Evolutionary conservation across 2,329 filamentous ascomycete species (phyloP).

Genomic region (Thielaviopsis euricoi): DNA sequence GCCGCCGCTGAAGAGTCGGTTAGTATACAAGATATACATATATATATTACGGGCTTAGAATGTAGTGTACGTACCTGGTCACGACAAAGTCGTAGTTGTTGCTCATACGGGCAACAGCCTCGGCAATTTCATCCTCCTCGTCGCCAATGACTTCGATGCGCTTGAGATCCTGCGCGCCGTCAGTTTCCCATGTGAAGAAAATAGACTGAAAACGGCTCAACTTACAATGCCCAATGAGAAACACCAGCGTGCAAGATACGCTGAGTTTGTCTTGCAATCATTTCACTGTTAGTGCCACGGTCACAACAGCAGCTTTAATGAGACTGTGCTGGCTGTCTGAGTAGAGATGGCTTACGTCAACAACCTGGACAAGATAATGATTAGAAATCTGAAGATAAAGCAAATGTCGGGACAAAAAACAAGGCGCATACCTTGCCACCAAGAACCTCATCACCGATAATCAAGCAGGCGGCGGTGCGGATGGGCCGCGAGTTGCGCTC

Average conservation of each 20-base stretch:
- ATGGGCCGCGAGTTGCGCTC: constrained; percentile 51
- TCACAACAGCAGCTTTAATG: not conserved
- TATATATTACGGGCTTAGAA: not conserved
- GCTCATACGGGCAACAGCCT: constrained; percentile 77
- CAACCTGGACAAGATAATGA: not conserved
- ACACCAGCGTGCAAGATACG: constrained; percentile 48
- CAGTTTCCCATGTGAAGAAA: not conserved
- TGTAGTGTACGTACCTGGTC: constrained; percentile 38
- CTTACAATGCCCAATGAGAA: constrained; percentile 43
- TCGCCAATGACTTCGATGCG: constrained; percentile 87
- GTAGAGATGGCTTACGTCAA: constrained; percentile 7
- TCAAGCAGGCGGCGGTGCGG: constrained; percentile 76
- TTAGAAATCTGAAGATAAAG: not conserved
- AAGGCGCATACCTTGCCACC: constrained; percentile 61
- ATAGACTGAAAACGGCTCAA: constrained; percentile 1
- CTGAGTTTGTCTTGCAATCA: constrained; percentile 29
- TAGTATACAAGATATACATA: constrained; percentile 9
- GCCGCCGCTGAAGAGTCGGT: constrained; percentile 43
- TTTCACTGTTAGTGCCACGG: not conserved
- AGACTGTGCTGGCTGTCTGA: constrained; percentile 10
- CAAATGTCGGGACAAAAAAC: not conserved
- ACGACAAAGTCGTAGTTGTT: constrained; percentile 84
- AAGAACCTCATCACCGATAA: constrained; percentile 94
- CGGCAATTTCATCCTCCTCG: constrained; percentile 77
- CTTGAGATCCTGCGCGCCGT: constrained; percentile 44